A percentile compares a stretch with the other conserved stretches of the same genome.
Evolutionary conservation across 2,329 filamentous ascomycete genomes (phyloP).

Genomic region (Ascosphaera acerosa): DNA sequence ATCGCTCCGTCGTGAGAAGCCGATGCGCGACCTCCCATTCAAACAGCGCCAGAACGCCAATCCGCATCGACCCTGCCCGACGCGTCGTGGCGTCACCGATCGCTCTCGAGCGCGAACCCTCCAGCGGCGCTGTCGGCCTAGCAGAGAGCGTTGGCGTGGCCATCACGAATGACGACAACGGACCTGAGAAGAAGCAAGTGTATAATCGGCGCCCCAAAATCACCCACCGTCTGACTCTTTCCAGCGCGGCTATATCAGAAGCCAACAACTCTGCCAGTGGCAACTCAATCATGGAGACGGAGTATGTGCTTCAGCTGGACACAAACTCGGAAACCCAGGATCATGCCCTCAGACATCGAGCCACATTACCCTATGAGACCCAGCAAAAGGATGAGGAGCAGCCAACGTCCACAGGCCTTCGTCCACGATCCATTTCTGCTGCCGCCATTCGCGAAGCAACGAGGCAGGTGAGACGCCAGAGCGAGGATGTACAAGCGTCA

Average conservation of each 20-base stretch:
- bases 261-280: slow-evolving; percentile 1
- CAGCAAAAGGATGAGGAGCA: too few species aligned
- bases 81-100: too few species aligned
- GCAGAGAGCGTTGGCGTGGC: not conserved
- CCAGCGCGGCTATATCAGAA: slow-evolving; percentile 1
- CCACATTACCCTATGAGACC: too few species aligned
- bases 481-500: not conserved
- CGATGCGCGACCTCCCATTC: too few species aligned
- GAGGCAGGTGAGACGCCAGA: not conserved
- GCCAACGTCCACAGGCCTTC: not conserved
- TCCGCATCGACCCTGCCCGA: too few species aligned
- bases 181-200: not conserved
- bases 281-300: not conserved
- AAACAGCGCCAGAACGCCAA: too few species aligned
- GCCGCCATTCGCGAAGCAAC: not conserved
- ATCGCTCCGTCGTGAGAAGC: too few species aligned
- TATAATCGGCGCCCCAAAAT: slow-evolving; percentile 3
- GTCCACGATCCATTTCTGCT: not conserved
- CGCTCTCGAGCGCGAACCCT: too few species aligned
- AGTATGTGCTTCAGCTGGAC: not conserved
- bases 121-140: too few species aligned
- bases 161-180: not conserved
- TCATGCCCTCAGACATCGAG: too few species aligned
- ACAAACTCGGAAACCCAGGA: too few species aligned
- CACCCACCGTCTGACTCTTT: slow-evolving; percentile 1